Percentiles rank a stretch among this genome's conserved stretches.
Conservation (phyloP, 495 filamentous ascomycete genomes). For the Beverwykella pulmonaria region DNA sequence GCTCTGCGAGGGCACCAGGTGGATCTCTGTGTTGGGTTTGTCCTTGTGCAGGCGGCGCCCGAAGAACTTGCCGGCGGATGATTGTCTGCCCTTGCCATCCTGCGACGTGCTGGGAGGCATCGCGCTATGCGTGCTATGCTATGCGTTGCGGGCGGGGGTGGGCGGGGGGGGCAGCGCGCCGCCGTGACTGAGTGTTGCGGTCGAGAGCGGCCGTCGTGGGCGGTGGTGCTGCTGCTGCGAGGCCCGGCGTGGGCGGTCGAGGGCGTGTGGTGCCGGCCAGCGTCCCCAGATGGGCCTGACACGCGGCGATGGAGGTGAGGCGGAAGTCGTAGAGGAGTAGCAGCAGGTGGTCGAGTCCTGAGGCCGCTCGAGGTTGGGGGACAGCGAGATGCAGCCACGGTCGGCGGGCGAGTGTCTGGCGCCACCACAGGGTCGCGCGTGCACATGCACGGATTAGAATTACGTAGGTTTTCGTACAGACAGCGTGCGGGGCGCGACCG, state of each 20-base stretch:
- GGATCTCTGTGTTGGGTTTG: slow-evolving; percentile 55
- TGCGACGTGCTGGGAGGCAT: slow-evolving; percentile 56
- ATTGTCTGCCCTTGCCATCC: slow-evolving; percentile 76
- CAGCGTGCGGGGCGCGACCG: too few species aligned
- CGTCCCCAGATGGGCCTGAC: too few species aligned
- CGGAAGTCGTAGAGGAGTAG: too few species aligned
- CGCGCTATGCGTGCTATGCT: slow-evolving; percentile 3
- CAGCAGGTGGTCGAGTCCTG: too few species aligned
- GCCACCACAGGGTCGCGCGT: too few species aligned
- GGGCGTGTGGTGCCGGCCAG: too few species aligned
- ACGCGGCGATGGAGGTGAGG: too few species aligned
- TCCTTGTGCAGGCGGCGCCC: slow-evolving; percentile 76
- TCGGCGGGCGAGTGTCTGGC: background rate
- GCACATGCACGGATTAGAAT: too few species aligned
- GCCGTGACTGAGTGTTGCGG: background rate
- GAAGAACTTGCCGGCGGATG: slow-evolving; percentile 85
- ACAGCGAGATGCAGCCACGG: too few species aligned
- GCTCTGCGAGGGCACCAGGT: slow-evolving; percentile 54
- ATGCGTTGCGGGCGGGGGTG: background rate
- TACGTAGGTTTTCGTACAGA: too few species aligned
- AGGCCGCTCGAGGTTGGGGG: too few species aligned
- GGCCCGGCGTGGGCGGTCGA: too few species aligned
- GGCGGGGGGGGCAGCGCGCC: background rate
- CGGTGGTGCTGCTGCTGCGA: background rate
- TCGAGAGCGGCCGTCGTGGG: background rate